These are phyloP conservation scores for Coffea humblotiana DNA, from an alignment of 305 asterid genomes.

Conservation along the genomic window DNA sequence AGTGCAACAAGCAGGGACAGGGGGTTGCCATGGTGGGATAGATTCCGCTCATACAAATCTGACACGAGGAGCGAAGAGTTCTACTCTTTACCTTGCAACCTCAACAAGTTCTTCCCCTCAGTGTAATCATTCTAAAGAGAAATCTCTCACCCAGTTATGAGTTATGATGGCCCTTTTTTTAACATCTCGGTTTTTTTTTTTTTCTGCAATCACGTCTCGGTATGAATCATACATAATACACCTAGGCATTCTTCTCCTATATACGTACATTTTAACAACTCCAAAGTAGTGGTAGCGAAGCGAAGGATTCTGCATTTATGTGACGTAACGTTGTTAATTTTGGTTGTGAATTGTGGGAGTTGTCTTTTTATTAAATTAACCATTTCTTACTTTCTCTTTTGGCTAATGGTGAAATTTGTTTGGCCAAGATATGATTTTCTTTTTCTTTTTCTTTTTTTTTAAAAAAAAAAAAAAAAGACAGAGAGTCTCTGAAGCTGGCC, in stretches of 20 bases:
- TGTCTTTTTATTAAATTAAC: no score
- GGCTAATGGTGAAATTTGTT: no score
- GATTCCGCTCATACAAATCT: constrained; percentile 61
- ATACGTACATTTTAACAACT: no score
- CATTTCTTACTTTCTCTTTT: no score
- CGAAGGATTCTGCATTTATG: no score
- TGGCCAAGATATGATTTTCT: no score
- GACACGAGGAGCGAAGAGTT: constrained; percentile 88
- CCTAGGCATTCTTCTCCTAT: no score
- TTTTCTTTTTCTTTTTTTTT: no score
- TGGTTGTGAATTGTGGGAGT: not conserved
- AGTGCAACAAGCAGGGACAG: constrained; percentile 63
- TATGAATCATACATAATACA: not conserved
- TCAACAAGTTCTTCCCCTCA: constrained; percentile 88
- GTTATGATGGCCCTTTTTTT: not conserved
- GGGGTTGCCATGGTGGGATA: constrained; percentile 95
- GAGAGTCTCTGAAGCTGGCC: not conserved
- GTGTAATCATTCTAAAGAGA: constrained; percentile 33
- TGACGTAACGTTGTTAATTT: not conserved
- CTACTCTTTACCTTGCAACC: constrained; percentile 78
- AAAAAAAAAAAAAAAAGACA: no score
- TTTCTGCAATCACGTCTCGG: not conserved
- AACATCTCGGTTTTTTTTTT: not conserved
- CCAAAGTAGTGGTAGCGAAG: no score
- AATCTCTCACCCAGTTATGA: constrained; percentile 1